phyloP scores from a whole-genome alignment of 495 filamentous ascomycete genomes.

The Immersiella caudata region DNA sequence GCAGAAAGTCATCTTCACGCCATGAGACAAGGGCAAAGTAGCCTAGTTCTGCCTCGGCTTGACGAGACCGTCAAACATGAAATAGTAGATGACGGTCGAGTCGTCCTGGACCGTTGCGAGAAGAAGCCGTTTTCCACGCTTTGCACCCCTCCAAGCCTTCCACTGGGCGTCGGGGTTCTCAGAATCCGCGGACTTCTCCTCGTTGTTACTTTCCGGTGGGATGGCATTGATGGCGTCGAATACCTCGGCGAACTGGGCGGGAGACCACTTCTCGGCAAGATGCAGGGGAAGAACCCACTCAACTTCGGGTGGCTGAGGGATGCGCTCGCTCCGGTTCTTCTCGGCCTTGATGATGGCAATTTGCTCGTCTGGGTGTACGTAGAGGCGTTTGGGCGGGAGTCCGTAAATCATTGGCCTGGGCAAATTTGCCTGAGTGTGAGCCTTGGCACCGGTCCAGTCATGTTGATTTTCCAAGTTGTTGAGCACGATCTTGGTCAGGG shows the following conservation, averaged over 20 bases:
- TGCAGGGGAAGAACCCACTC: slow-evolving; percentile 90
- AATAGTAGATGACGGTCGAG: slow-evolving; percentile 92
- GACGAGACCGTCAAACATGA: slow-evolving; percentile 92
- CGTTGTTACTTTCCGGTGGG: slow-evolving; percentile 35
- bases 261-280: slow-evolving; percentile 79
- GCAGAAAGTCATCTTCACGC: slow-evolving; percentile 76
- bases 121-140: slow-evolving; percentile 69
- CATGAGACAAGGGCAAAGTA: slow-evolving; percentile 27
- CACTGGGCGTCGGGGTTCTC: slow-evolving; percentile 33
- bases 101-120: slow-evolving; percentile 85
- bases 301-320: slow-evolving; percentile 57
- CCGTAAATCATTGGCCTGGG: slow-evolving; percentile 76
- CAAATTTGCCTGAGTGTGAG: slow-evolving; percentile 56
- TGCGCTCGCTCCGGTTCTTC: slow-evolving; percentile 38
- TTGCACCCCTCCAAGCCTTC: slow-evolving; percentile 46
- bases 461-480: slow-evolving; percentile 88
- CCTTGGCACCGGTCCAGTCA: slow-evolving; percentile 72
- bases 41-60: slow-evolving; percentile 90
- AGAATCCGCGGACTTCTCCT: slow-evolving; percentile 19
- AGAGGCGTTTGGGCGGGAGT: slow-evolving; percentile 81
- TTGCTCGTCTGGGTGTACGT: slow-evolving; percentile 93
- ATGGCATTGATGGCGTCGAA: slow-evolving; percentile 72
- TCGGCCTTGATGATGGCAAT: slow-evolving; percentile 69
- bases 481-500: slow-evolving; percentile 67
- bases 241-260: slow-evolving; percentile 72